Evolutionary conservation across 345 rosid species (phyloP), one percentile per base, ranked within the genome.

Genomic region (Hirschfeldia incana): DNA sequence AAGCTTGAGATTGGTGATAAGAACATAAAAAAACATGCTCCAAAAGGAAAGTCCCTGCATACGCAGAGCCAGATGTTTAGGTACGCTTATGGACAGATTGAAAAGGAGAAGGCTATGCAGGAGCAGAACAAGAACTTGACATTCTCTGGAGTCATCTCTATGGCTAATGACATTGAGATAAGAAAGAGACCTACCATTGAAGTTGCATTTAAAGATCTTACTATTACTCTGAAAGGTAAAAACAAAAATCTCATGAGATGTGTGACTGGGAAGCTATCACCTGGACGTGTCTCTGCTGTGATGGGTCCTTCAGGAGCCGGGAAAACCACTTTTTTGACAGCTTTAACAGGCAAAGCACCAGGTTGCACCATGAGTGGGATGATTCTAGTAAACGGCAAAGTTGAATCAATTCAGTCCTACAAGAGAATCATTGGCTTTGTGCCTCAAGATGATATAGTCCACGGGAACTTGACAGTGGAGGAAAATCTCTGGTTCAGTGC

Each of bases 231-330:
- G 68, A 96, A 80, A 83, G 89, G 87, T 3, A 93, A 90, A 84
- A 89, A 91, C 85, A 96, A 85, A 84, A 93, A 88, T 84, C 88
- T 96, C 0, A 28, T 96, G 74, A 92, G 98, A 78, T 86, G 91
- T 70, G 98, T 96, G 64, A 90, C 97, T 1, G 99, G 99, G 51
- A 93, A 96, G 76, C 73, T 96, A 77, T 86, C 85, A 2, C 97
- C 98, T 72, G 98, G 97, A 10, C 86, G 92, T 79, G 97, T 96
- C 75, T 92, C 97, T 21, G 97, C 98, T 44, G 99, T 96, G 46
- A 96, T 93, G 98, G 99, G 98, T 64, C 98, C 99, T 42, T 96
- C 99, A 32, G 99, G 98, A 28, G 98, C 99, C 4, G 99, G 99
- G 42, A 96, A 96, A 82, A 92, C 99, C 6, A 96, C 99, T 27